Conservation (phyloP, 805 yeast species). For the Saturnispora kantuleensis region DNA sequence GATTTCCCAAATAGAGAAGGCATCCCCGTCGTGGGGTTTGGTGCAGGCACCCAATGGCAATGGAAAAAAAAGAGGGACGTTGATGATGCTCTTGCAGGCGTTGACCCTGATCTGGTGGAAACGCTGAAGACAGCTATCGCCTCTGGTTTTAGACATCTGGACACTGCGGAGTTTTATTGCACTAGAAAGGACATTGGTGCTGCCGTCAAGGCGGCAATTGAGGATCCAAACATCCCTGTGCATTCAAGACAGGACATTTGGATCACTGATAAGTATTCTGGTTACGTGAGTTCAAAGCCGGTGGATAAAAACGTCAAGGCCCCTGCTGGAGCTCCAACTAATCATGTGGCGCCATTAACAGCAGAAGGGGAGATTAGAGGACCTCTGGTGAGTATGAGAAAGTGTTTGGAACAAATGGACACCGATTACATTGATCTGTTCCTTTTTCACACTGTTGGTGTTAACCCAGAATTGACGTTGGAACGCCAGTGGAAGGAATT, state of each 20-base stretch:
- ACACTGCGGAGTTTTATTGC: constrained; percentile 54
- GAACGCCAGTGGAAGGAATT: constrained; percentile 39
- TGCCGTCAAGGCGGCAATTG: constrained; percentile 34
- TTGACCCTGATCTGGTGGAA: constrained; percentile 30
- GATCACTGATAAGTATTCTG: constrained; percentile 48
- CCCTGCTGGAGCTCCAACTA: constrained; percentile 24
- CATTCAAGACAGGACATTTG: constrained; percentile 34
- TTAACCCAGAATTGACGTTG: constrained; percentile 29
- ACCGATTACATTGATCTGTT: constrained; percentile 50
- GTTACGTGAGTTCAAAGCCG: neutral
- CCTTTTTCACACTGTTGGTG: constrained; percentile 50
- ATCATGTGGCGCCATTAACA: constrained; percentile 2
- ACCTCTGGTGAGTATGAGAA: constrained; percentile 37
- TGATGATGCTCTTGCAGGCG: neutral
- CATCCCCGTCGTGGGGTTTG: constrained; percentile 29
- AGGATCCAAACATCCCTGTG: constrained; percentile 18
- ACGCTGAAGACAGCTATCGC: constrained; percentile 38
- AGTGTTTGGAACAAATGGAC: constrained; percentile 36
- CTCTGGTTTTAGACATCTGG: constrained; percentile 48
- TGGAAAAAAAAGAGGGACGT: constrained; percentile 24
- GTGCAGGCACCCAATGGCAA: constrained; percentile 53
- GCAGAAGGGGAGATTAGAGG: constrained; percentile 22
- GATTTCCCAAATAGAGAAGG: constrained; percentile 12
- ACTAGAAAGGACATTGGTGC: constrained; percentile 52
- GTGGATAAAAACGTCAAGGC: neutral